Base-by-base conservation (phyloP, 345 rosid genomes). In the Draba incana region DNA sequence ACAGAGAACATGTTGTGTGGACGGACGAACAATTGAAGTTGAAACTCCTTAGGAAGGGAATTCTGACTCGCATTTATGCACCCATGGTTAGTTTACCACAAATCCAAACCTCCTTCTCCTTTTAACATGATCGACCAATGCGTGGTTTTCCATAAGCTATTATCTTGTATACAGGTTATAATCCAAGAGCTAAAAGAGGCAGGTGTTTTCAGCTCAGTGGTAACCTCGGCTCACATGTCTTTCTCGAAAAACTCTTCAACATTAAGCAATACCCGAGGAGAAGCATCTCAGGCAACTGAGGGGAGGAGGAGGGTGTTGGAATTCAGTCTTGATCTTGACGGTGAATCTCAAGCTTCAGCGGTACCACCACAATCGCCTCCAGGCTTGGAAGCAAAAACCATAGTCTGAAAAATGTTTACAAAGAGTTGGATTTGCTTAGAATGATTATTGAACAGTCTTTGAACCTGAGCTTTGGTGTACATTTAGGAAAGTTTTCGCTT, bases 101-200 rank as follows among this genome's bases (percentile, higher is more conserved):
- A 37, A 45, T 12, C 35, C 8, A 25, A 53, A 53, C 73, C 45
- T 10, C 20, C 1, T 46, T 60, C 16, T 11, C 0, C 4, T 14
- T 24, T 52, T 11, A 25, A 12, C 60, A 56, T 48, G 58, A 47
- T 37, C 43, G 0, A 73, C 51, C 42, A 5, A 7, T 51, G 47
- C 37, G 27, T 84, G 83, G 82, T 60, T 48, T n/a, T 44, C 15
- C 13, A 24, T 49, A 33, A 61, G 16, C 49, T 42, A 14, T 46
- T 52, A 33, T 45, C 27, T 46, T 30, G 45, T 41, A 20, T 20
- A 8, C 86, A 94, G 99, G 88, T 75, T 47, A 84, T 91, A 64
- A 75, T 83, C 66, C 96, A 89, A 83, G 91, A 81, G 69, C 83
- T 94, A 25, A 77, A 84, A 66, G 98, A 94, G 71, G 77, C 98